phyloP scores from a whole-genome alignment of 768 basidiomycete genomes.

The Lactarius psammicola region DNA sequence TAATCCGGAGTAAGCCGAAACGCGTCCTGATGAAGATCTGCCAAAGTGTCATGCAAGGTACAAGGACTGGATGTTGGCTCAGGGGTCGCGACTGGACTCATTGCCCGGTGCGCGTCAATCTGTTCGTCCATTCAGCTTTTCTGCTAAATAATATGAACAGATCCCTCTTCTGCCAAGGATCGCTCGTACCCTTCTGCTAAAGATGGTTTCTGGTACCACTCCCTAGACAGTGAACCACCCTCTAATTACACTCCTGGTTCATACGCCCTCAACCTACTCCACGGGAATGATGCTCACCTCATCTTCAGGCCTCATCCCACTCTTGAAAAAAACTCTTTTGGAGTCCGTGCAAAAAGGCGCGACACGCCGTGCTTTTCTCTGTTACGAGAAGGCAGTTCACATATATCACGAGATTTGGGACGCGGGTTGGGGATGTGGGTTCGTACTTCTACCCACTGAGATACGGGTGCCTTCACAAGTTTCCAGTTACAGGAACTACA shows the following conservation, averaged over 20 bases:
- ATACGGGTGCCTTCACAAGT: constrained; percentile 12
- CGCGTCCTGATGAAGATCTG: neutral
- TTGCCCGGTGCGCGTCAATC: neutral
- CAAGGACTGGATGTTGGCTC: neutral
- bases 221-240: constrained; percentile 46
- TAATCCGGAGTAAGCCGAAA: constrained; percentile 26
- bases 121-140: neutral
- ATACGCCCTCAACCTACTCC: constrained; percentile 2
- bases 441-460: constrained; percentile 17
- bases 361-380: constrained; percentile 59
- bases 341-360: constrained; percentile 50
- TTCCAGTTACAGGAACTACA: constrained; percentile 74
- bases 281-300: neutral
- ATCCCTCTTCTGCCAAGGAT: neutral
- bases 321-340: constrained; percentile 56
- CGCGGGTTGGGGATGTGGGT: constrained; percentile 55
- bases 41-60: neutral
- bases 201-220: constrained; percentile 67
- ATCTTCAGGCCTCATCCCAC: constrained; percentile 56
- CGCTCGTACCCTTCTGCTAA: constrained; percentile 6
- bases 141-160: neutral
- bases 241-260: constrained; percentile 64
- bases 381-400: constrained; percentile 60
- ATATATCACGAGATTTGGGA: constrained; percentile 61
- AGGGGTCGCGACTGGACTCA: too few species aligned